phyloP scores from a whole-genome alignment of 2,329 filamentous ascomycete genomes.

The Nothopassalora personata region DNA sequence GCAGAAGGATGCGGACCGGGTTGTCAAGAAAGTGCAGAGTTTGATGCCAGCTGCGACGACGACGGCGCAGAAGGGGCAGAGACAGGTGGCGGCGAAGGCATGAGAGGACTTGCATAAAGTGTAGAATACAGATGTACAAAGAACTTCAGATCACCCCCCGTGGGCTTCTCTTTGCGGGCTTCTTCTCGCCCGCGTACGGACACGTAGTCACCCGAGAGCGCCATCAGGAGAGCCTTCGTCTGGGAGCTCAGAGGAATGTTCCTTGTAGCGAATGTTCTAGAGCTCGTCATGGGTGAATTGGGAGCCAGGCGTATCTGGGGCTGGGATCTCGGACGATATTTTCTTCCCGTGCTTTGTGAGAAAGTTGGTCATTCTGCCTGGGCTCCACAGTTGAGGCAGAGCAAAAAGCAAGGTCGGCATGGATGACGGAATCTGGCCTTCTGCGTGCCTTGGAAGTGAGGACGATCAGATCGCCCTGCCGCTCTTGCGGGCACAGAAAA shows the following conservation, averaged over 20 bases:
- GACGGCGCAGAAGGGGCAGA: background rate
- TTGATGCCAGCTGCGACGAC: constrained; percentile 11
- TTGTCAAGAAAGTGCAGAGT: constrained; percentile 29
- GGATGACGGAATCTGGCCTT: too few species aligned
- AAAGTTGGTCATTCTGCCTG: too few species aligned
- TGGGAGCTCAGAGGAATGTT: background rate
- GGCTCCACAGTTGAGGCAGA: too few species aligned
- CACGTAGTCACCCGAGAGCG: background rate
- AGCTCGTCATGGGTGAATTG: background rate
- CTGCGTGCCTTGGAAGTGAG: too few species aligned
- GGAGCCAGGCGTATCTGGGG: background rate
- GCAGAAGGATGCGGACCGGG: constrained; percentile 25
- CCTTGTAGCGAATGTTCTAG: background rate
- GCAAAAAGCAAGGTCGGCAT: too few species aligned
- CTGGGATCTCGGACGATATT: too few species aligned
- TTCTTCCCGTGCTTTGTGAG: background rate
- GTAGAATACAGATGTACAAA: background rate
- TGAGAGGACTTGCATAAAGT: background rate
- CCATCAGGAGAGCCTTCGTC: background rate
- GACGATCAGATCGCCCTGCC: too few species aligned
- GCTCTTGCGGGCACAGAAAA: too few species aligned
- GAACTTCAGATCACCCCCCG: background rate
- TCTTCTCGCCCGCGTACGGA: background rate
- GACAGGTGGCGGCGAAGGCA: constrained; percentile 1
- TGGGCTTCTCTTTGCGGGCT: background rate